phyloP scores from a whole-genome alignment of 805 yeast genomes.

The Kazachstania psychrophila region DNA sequence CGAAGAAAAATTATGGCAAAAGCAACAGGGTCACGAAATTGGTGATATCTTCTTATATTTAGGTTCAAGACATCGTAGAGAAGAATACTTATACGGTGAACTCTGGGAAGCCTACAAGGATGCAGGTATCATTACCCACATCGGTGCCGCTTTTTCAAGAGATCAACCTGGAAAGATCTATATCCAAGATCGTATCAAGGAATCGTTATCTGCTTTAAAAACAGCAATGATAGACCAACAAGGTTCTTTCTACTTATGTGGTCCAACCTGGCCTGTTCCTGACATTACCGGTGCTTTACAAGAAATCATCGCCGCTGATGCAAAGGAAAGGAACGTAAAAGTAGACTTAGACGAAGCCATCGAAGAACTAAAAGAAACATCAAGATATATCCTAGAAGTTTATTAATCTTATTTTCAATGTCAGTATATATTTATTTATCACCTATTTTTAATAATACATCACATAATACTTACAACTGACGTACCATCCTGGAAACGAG shows the following conservation, averaged over 20 bases:
- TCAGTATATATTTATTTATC: not conserved
- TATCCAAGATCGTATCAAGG: constrained; percentile 87
- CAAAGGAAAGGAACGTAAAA: constrained; percentile 52
- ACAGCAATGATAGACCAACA: constrained; percentile 68
- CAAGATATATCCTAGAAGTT: constrained; percentile 88
- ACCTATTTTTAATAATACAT: constrained; percentile 1
- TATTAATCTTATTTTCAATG: constrained; percentile 38
- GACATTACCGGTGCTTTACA: constrained; percentile 85
- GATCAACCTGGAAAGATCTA: constrained; percentile 92
- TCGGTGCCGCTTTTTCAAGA: constrained; percentile 97
- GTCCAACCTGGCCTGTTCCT: constrained; percentile 99
- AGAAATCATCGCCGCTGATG: constrained; percentile 68
- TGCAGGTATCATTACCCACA: constrained; percentile 85
- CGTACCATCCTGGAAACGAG: constrained; percentile 94
- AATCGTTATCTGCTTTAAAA: constrained; percentile 60
- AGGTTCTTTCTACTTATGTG: constrained; percentile 93
- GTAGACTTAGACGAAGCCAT: constrained; percentile 71
- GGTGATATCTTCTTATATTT: constrained; percentile 82
- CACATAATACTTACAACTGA: constrained; percentile 75
- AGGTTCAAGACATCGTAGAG: constrained; percentile 92
- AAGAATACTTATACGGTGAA: constrained; percentile 93
- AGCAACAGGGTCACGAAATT: constrained; percentile 76
- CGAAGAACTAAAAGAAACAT: constrained; percentile 87
- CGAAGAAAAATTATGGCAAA: constrained; percentile 91
- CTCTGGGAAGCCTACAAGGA: constrained; percentile 93